phyloP scores from a whole-genome alignment of 2,329 filamentous ascomycete species.

The Zalaria obscura region DNA sequence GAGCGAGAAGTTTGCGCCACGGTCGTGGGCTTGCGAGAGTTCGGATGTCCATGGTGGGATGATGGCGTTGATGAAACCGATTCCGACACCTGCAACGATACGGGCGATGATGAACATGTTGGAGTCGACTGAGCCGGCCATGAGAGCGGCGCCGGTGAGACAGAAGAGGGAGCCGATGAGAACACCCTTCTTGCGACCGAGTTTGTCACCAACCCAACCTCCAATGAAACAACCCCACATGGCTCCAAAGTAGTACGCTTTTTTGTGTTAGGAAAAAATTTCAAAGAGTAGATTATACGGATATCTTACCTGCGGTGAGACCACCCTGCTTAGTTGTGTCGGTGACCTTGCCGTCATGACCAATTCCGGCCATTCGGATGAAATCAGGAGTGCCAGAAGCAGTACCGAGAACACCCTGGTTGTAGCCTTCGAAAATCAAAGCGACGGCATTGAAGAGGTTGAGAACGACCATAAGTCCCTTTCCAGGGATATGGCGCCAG shows the following conservation, averaged over 20 bases:
- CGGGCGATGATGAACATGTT: conserved; percentile 52
- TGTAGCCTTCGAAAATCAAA: conserved; percentile 15
- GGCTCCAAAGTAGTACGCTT: conserved; percentile 42
- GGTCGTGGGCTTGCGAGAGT: conserved; percentile 50
- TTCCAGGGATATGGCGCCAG: conserved; percentile 15
- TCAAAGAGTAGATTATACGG: too few species aligned
- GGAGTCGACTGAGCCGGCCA: conserved; percentile 47
- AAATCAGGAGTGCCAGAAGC: conserved; percentile 16
- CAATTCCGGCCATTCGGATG: conserved; percentile 8
- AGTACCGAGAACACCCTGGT: conserved; percentile 17
- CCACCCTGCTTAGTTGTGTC: conserved; percentile 5
- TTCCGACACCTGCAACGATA: conserved; percentile 17
- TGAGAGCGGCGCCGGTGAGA: conserved; percentile 40
- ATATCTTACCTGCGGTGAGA: background rate
- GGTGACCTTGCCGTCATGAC: conserved; percentile 9
- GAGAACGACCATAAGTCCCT: conserved; percentile 12
- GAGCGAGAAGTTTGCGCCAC: conserved; percentile 55
- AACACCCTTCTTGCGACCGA: conserved; percentile 50
- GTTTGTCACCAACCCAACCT: conserved; percentile 48
- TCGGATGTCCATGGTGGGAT: conserved; percentile 60
- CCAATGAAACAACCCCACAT: conserved; percentile 47
- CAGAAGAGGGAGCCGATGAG: conserved; percentile 36
- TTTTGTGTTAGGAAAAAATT: too few species aligned
- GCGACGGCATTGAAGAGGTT: conserved; percentile 15
- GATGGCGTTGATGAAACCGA: conserved; percentile 56